Evolutionary conservation across 495 filamentous ascomycete species (phyloP).

Genomic region (Penicillium simplicissimum): DNA sequence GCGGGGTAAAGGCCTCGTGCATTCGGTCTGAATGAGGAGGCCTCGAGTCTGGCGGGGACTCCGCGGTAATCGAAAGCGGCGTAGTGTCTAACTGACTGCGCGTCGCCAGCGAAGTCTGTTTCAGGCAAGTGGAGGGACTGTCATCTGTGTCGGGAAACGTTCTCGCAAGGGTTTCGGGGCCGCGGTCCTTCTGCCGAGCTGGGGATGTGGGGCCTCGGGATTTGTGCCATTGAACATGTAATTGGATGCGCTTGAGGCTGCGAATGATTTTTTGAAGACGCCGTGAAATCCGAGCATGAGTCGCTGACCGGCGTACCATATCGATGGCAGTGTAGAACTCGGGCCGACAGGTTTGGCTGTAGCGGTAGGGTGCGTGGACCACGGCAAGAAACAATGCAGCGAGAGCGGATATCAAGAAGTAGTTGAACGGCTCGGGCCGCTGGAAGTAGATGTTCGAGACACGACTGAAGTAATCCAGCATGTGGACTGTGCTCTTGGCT

Average conservation of each 20-base stretch:
- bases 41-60: slow-evolving; percentile 11
- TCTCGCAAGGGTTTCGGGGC: background rate
- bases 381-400: slow-evolving; percentile 79
- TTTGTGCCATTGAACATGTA: slow-evolving; percentile 22
- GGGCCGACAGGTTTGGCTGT: slow-evolving; percentile 65
- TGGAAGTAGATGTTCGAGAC: slow-evolving; percentile 73
- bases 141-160: background rate
- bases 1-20: slow-evolving; percentile 16
- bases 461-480: slow-evolving; percentile 69
- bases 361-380: slow-evolving; percentile 71
- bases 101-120: background rate
- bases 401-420: slow-evolving; percentile 77
- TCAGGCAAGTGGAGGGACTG: background rate
- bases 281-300: slow-evolving; percentile 36
- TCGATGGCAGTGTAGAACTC: slow-evolving; percentile 84
- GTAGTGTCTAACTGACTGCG: slow-evolving; percentile 6
- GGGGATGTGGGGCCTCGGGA: slow-evolving; percentile 2
- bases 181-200: background rate
- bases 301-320: slow-evolving; percentile 64
- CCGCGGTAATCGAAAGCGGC: slow-evolving; percentile 1
- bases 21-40: slow-evolving; percentile 9
- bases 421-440: slow-evolving; percentile 79
- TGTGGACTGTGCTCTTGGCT: slow-evolving; percentile 74
- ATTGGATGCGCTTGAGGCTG: slow-evolving; percentile 38
- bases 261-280: slow-evolving; percentile 43